Percentiles rank a stretch among this genome's conserved stretches.
These are phyloP conservation scores for Eucalyptus sp. DNA, from an alignment of 345 rosid species.

Conservation along the genomic window DNA sequence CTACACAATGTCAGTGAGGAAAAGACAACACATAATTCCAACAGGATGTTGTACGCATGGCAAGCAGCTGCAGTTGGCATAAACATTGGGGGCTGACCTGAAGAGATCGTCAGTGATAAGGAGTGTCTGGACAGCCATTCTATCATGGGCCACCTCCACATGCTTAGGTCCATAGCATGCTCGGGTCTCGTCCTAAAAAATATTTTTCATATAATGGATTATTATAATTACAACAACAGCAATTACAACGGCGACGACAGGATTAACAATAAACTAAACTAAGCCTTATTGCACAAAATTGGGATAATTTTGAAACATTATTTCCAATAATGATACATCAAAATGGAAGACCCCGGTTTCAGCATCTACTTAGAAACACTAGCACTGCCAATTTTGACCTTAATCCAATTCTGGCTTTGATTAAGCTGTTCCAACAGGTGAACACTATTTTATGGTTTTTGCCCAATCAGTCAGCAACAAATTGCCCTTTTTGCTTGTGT, in stretches of 20 bases:
- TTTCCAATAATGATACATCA: neutral
- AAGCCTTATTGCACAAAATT: neutral
- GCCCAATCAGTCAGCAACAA: neutral
- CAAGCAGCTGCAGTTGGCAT: neutral
- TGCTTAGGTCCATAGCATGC: conserved; percentile 99
- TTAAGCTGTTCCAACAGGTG: neutral
- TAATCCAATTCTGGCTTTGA: neutral
- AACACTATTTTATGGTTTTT: neutral
- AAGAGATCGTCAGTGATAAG: conserved; percentile 89
- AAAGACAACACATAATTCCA: neutral
- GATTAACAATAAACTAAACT: neutral
- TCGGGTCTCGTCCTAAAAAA: conserved; percentile 53
- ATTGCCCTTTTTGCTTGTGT: too few relatives aligned
- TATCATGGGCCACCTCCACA: conserved; percentile 93
- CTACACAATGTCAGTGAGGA: neutral
- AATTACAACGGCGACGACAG: neutral
- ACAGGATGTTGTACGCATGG: neutral
- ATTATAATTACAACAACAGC: neutral
- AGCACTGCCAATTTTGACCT: neutral
- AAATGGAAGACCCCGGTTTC: neutral
- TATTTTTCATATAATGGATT: neutral
- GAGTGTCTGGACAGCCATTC: conserved; percentile 91
- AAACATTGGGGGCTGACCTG: conserved; percentile 36
- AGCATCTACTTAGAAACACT: neutral
- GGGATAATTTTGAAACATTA: neutral